Evolutionary conservation across 2,329 filamentous ascomycete genomes (phyloP), one percentile per base, ranked within the genome.

Genomic region (Aspergillus quadricinctus): DNA sequence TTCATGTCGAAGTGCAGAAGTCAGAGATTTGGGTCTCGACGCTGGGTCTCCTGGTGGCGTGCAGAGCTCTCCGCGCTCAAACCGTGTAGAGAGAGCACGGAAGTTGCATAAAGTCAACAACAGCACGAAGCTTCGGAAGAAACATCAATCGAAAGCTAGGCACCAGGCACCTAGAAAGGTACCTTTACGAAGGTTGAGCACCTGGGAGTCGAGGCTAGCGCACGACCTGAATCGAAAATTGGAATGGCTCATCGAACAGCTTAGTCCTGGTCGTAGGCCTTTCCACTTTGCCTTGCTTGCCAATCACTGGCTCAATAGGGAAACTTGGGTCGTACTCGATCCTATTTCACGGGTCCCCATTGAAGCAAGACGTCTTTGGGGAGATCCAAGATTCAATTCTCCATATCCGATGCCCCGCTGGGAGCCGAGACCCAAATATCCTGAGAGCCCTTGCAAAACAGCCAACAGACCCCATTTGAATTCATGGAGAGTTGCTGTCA

Each of bases 301-400:
- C 31, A 76, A 75, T 49, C 75, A 76, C 55, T 77, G 74, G 74
- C 51, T 77, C n/a, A 77, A 75, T 53, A 66, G 58, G 43, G 63
- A 70, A 31, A 76, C 73, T 1, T 76, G 73, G 74, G 49, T 73
- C 21, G 72, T 77, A 28, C 65, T 69, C 43, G 73, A 76, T 54
- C 72, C 74, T 8, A 58, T 68, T n/a, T 75, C 72, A 28, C 66
- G 75, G 52, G 65, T 73, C 27, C 56, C 69, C 6, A 62, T 58
- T 5, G 63, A 73, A 40, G 58, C 59, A 27, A 70, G 69, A 57
- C 64, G 74, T 31, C 57, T 55, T 14, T 60, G 66, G 41, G 74
- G 74, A 29, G 72, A 76, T 56, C 70, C 73, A 9, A 66, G 73
- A 53, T 71, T 67, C 55, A 74, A 71, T 29, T 60, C 61, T 11